Evolutionary conservation across 352 stramenopile species (phyloP).

Genomic region (Globisporangium camurandrum): DNA sequence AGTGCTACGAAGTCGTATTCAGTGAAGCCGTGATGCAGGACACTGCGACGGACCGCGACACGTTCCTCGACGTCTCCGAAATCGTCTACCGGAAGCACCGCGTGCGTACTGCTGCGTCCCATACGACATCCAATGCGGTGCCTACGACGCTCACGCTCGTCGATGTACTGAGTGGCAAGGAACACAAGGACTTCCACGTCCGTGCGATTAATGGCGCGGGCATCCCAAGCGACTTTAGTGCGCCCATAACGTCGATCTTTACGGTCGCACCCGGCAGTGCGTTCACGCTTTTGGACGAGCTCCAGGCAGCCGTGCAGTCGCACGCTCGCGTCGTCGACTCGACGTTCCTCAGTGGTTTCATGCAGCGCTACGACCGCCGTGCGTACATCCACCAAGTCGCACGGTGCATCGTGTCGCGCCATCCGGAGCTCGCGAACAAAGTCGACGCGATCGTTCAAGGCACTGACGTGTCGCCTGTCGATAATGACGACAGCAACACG

Average conservation of each 20-base stretch:
- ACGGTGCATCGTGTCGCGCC: conserved; percentile 43
- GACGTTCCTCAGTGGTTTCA: conserved; percentile 71
- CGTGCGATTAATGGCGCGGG: conserved; percentile 50
- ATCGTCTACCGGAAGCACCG: conserved; percentile 44
- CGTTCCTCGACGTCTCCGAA: conserved; percentile 47
- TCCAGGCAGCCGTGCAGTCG: conserved; percentile 74
- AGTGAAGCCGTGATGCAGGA: conserved; percentile 53
- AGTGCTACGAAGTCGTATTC: conserved; percentile 67
- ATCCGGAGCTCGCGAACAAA: conserved; percentile 41
- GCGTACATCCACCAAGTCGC: conserved; percentile 69
- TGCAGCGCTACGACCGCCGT: conserved; percentile 66
- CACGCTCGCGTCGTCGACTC: conserved; percentile 62
- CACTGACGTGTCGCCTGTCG: conserved; percentile 1
- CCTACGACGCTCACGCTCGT: conserved; percentile 31
- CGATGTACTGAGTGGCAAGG: conserved; percentile 49
- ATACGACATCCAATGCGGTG: conserved; percentile 31
- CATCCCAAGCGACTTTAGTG: conserved; percentile 43
- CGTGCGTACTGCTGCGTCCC: too few species aligned
- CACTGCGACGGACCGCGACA: conserved; percentile 21
- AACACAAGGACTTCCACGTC: conserved; percentile 58
- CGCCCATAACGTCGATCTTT: conserved; percentile 40
- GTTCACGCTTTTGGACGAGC: conserved; percentile 61
- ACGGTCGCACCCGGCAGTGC: conserved; percentile 64
- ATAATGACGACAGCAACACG: too few species aligned
- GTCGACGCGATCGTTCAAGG: conserved; percentile 41